Percentiles rank a stretch among this genome's conserved stretches.
Evolutionary conservation across 164 flowering plant genomes (phyloP).

Genomic region (Stephania yunnanensis): DNA sequence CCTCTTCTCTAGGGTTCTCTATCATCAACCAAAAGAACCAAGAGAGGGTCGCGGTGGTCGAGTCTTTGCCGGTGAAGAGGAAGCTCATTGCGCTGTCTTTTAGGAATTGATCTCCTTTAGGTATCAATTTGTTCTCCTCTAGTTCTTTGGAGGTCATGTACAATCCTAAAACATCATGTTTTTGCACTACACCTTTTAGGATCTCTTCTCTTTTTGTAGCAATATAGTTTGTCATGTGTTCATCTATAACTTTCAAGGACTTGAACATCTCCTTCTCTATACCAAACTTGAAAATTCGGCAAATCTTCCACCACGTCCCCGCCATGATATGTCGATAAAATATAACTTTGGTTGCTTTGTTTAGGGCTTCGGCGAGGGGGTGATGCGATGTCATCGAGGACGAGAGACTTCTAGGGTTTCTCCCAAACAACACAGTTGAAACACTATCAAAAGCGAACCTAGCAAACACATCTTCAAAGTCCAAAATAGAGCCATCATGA

Average conservation of each 20-base stretch:
- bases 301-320: constrained; percentile 8
- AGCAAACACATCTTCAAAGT: constrained; percentile 13
- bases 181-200: background rate
- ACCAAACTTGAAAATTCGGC: constrained; percentile 9
- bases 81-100: too few relatives aligned
- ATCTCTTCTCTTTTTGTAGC: constrained; percentile 1
- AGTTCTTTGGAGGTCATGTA: too few relatives aligned
- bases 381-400: background rate
- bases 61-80: too few relatives aligned
- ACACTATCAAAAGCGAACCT: constrained; percentile 14
- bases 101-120: too few relatives aligned
- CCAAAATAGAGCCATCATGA: background rate
- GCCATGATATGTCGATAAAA: constrained; percentile 17
- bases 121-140: too few relatives aligned
- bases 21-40: too few relatives aligned
- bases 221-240: background rate
- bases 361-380: constrained; percentile 11
- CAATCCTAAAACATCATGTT: background rate
- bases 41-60: too few relatives aligned
- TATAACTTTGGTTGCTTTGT: constrained; percentile 3
- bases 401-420: constrained; percentile 5
- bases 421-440: constrained; percentile 8
- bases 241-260: constrained; percentile 9
- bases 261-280: constrained; percentile 6
- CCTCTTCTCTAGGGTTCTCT: too few relatives aligned